A percentile compares a stretch with the other conserved stretches of the same genome.
These are phyloP conservation scores for Cyclotella atomus DNA, from an alignment of 108 stramenopile species.

Conservation along the genomic window DNA sequence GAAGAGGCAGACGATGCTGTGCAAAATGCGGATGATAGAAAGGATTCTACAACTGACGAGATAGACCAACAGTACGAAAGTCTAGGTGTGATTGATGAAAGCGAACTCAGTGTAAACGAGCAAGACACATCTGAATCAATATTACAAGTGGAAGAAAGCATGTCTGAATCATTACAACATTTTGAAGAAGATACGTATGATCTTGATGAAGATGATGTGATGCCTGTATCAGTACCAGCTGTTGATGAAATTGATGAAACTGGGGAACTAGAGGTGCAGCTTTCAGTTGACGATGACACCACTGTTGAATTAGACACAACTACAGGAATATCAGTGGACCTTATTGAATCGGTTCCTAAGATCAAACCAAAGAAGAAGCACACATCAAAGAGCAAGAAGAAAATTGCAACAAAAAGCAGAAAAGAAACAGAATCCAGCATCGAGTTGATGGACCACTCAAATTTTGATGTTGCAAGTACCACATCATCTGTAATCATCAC, in stretches of 20 bases:
- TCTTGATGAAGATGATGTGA: neutral
- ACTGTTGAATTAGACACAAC: neutral
- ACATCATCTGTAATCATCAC: neutral
- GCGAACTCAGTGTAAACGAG: neutral
- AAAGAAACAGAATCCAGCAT: neutral
- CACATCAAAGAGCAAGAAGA: constrained; percentile 16
- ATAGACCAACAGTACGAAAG: neutral
- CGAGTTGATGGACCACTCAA: too few species aligned
- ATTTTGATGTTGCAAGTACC: neutral
- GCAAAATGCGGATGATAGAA: neutral
- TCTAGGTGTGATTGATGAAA: neutral
- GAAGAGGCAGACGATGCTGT: neutral
- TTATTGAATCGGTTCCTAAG: constrained; percentile 1
- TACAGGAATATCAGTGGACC: neutral
- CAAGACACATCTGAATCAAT: neutral
- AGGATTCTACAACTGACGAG: neutral
- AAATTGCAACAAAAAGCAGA: neutral
- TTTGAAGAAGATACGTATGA: neutral
- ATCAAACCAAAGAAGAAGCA: constrained; percentile 2
- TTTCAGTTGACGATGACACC: constrained; percentile 1
- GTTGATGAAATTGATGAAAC: neutral
- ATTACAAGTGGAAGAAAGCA: neutral
- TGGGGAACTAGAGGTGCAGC: too few species aligned
- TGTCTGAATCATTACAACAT: neutral
- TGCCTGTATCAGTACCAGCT: neutral